These are phyloP conservation scores for Nannochloris sp. DNA, from an alignment of 139 green algal species.

Conservation along the genomic window DNA sequence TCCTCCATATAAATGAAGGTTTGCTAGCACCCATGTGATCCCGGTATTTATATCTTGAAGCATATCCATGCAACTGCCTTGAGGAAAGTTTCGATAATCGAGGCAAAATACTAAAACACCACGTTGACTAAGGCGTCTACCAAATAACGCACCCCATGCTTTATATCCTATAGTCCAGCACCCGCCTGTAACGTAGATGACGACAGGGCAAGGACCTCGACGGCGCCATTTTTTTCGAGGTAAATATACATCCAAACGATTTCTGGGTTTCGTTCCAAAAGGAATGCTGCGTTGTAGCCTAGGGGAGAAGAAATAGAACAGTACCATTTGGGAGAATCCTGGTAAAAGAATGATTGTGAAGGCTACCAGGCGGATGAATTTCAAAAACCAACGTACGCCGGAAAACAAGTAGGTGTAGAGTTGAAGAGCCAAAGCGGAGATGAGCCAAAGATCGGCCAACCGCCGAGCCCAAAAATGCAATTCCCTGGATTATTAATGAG, in stretches of 20 bases:
- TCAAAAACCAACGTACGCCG: constrained; percentile 28
- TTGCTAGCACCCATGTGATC: constrained; percentile 75
- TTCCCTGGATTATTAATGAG: too few relatives aligned
- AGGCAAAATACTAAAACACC: constrained; percentile 83
- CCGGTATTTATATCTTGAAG: constrained; percentile 84
- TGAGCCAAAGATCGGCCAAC: not conserved
- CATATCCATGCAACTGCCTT: constrained; percentile 81
- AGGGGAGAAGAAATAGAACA: constrained; percentile 75
- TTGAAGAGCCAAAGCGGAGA: constrained; percentile 3
- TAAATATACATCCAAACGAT: constrained; percentile 78
- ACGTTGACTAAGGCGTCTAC: constrained; percentile 58
- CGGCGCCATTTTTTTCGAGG: constrained; percentile 31
- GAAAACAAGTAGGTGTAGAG: constrained; percentile 21
- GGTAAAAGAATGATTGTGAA: constrained; percentile 48
- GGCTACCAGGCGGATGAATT: constrained; percentile 36
- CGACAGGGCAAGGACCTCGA: constrained; percentile 42
- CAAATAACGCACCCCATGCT: constrained; percentile 88
- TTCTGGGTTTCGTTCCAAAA: constrained; percentile 67
- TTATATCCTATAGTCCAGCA: constrained; percentile 91
- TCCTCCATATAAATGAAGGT: constrained; percentile 56
- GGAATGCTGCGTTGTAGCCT: constrained; percentile 55
- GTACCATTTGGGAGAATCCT: constrained; percentile 46
- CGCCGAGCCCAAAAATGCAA: not conserved
- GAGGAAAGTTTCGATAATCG: constrained; percentile 94
- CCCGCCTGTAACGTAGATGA: constrained; percentile 87